Evolutionary conservation across 1,284 basidiomycete species (phyloP).

Genomic region (Irpex rosettiformis): DNA sequence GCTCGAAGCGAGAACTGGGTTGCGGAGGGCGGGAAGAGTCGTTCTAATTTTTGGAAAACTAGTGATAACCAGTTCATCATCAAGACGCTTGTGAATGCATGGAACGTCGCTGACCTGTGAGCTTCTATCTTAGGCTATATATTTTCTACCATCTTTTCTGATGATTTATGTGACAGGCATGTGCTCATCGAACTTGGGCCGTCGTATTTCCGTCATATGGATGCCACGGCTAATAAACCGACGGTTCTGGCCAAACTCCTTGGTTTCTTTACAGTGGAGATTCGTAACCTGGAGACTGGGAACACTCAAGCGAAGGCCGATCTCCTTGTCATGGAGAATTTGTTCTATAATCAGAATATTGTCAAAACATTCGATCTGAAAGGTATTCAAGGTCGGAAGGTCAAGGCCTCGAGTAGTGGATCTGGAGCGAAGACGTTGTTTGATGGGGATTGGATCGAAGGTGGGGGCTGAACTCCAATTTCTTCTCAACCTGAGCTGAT

Average conservation of each 20-base stretch:
- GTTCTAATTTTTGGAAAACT: constrained; percentile 77
- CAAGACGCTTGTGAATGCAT: constrained; percentile 79
- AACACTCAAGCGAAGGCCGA: constrained; percentile 63
- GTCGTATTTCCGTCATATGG: constrained; percentile 74
- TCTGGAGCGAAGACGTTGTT: constrained; percentile 57
- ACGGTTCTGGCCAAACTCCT: constrained; percentile 73
- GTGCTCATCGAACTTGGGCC: constrained; percentile 73
- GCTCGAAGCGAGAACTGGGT: constrained; percentile 62
- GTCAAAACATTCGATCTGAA: constrained; percentile 75
- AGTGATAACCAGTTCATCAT: constrained; percentile 72
- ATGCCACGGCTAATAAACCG: constrained; percentile 59
- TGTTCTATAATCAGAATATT: constrained; percentile 69
- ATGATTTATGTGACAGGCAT: constrained; percentile 45
- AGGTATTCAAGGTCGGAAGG: constrained; percentile 70
- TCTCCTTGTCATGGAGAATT: constrained; percentile 78
- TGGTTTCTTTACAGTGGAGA: constrained; percentile 75
- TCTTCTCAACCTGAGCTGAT: neutral
- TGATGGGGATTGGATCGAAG: constrained; percentile 82
- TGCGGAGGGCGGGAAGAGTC: constrained; percentile 71
- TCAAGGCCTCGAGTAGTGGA: constrained; percentile 44
- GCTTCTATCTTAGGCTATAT: too few relatives aligned
- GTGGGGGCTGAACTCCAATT: constrained; percentile 28
- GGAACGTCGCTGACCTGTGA: constrained; percentile 81
- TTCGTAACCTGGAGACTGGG: constrained; percentile 69
- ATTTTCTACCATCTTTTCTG: neutral